A percentile compares a stretch with the other conserved stretches of the same genome.
Conservation (phyloP, 1,284 basidiomycete species). For the Agroathelia rolfsii region DNA sequence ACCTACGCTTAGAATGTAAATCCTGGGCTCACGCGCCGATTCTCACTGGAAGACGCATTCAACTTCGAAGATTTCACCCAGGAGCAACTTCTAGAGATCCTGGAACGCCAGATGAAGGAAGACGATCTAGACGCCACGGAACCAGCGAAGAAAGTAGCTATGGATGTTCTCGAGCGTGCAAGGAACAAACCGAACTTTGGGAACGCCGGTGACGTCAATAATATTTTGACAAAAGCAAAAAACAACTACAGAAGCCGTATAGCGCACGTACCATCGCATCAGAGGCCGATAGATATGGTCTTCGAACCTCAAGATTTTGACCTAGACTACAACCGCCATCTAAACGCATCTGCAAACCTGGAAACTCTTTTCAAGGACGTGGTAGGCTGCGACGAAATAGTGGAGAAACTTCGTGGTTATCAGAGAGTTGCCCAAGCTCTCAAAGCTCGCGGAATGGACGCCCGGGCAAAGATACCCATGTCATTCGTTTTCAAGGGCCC, state of each 20-base stretch:
- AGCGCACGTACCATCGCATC: constrained; percentile 19
- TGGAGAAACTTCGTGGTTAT: constrained; percentile 36
- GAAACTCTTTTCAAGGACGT: constrained; percentile 49
- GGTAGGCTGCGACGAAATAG: constrained; percentile 45
- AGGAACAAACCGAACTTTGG: constrained; percentile 56
- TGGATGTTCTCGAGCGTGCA: constrained; percentile 39
- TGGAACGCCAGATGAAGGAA: constrained; percentile 44
- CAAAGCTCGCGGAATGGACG: constrained; percentile 32
- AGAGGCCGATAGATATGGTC: constrained; percentile 28
- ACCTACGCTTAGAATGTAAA: constrained; percentile 46
- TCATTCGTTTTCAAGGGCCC: constrained; percentile 66
- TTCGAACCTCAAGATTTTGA: constrained; percentile 58
- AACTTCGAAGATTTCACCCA: constrained; percentile 55
- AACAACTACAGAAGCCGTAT: constrained; percentile 32
- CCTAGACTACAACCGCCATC: constrained; percentile 39
- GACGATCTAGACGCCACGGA: constrained; percentile 49
- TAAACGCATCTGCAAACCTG: constrained; percentile 40
- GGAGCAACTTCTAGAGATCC: constrained; percentile 36
- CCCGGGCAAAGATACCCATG: constrained; percentile 43
- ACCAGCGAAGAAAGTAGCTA: constrained; percentile 42
- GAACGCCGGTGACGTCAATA: constrained; percentile 61
- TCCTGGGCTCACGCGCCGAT: constrained; percentile 36
- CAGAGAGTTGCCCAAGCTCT: constrained; percentile 38
- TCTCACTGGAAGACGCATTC: constrained; percentile 57
- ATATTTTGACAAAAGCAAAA: constrained; percentile 47